Conservation (phyloP, 83 land plant genomes). For the Diphasiastrum complanatum region DNA sequence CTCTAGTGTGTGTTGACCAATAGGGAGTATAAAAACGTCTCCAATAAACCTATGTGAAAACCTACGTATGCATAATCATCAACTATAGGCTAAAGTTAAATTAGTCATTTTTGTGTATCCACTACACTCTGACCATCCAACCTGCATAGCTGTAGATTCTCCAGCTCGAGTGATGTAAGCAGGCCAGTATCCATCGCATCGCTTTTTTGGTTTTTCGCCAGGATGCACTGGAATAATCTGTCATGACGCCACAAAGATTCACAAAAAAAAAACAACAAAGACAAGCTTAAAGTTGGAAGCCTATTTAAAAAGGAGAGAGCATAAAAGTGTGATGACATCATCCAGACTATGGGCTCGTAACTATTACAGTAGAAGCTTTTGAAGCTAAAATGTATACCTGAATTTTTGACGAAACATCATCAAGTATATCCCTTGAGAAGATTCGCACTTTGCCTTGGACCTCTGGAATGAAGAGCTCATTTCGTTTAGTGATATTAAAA, state of each 20-base stretch:
- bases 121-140: no score
- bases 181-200: conserved; percentile 43
- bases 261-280: neutral
- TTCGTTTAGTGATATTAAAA: conserved; percentile 25
- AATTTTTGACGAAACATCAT: conserved; percentile 9
- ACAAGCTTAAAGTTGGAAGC: neutral
- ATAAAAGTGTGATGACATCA: neutral
- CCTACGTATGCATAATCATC: no score
- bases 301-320: neutral
- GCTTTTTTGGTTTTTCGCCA: conserved; percentile 31
- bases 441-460: conserved; percentile 16
- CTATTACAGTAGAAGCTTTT: neutral
- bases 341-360: neutral
- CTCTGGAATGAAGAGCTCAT: conserved; percentile 24
- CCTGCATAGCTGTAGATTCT: conserved; percentile 38
- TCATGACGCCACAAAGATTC: neutral
- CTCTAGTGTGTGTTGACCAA: no score
- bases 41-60: no score
- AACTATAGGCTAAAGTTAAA: no score
- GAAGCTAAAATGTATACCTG: conserved; percentile 10
- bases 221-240: conserved; percentile 40
- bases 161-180: conserved; percentile 46
- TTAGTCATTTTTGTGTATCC: neutral
- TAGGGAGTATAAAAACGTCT: no score
- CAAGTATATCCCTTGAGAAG: conserved; percentile 14